Evolutionary conservation across 2,329 filamentous ascomycete genomes (phyloP).

Genomic region (Graphium sp.): DNA sequence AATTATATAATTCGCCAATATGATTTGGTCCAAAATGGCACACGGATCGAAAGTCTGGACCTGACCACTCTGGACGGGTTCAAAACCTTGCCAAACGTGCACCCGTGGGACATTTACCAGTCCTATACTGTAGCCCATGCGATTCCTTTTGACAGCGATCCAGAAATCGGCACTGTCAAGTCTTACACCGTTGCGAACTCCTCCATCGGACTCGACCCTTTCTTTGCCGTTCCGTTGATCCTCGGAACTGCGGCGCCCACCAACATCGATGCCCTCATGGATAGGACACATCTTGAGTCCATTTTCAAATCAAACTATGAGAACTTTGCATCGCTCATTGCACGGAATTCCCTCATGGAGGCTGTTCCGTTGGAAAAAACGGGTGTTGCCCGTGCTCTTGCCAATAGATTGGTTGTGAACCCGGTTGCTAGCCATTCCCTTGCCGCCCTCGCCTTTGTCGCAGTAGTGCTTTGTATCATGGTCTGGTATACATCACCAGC

Average conservation of each 20-base stretch:
- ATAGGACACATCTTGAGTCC: slow-evolving; percentile 9
- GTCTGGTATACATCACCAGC: too few species aligned
- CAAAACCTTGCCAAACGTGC: slow-evolving; percentile 8
- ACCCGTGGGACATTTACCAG: slow-evolving; percentile 10
- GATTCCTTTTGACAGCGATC: too few species aligned
- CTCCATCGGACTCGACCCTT: slow-evolving; percentile 6
- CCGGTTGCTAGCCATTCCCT: slow-evolving; percentile 12
- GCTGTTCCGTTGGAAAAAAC: slow-evolving; percentile 6
- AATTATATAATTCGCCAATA: slow-evolving; percentile 9
- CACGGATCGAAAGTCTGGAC: slow-evolving; percentile 7
- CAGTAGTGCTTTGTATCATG: too few species aligned
- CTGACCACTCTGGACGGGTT: slow-evolving; percentile 2
- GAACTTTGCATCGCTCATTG: slow-evolving; percentile 17
- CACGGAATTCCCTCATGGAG: slow-evolving; percentile 13
- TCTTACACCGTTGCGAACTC: slow-evolving; percentile 1
- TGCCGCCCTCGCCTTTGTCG: slow-evolving; percentile 5
- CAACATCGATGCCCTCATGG: slow-evolving; percentile 9
- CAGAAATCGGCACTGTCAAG: not conserved
- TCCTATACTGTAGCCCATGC: slow-evolving; percentile 10
- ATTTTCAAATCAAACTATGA: slow-evolving; percentile 14
- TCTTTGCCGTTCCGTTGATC: slow-evolving; percentile 15
- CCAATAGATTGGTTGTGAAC: slow-evolving; percentile 14
- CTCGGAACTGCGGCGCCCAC: slow-evolving; percentile 11
- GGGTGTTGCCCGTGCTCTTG: slow-evolving; percentile 10
- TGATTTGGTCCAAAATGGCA: slow-evolving; percentile 10